Conservation (phyloP, 352 stramenopile species). For the Pythium rhizo-oryzae region DNA sequence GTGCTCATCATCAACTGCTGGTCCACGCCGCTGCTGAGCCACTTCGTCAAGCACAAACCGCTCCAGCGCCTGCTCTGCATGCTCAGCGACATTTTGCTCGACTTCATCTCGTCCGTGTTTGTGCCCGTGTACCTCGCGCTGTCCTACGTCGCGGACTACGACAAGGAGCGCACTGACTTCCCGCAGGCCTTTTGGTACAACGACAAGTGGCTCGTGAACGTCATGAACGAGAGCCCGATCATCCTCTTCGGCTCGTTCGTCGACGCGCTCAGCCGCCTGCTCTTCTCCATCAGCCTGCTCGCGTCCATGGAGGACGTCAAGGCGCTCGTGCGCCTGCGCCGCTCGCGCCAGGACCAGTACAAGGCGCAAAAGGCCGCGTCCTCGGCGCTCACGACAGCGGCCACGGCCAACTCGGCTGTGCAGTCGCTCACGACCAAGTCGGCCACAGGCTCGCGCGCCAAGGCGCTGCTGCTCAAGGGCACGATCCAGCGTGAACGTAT, state of each 20-base stretch:
- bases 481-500: conserved; percentile 1
- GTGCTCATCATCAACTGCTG: conserved; percentile 26
- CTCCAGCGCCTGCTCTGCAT: conserved; percentile 11
- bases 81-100: conserved; percentile 16
- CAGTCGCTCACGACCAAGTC: conserved; percentile 1
- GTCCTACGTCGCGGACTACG: conserved; percentile 8
- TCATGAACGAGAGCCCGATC: conserved; percentile 11
- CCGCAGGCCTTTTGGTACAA: conserved; percentile 6
- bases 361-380: background rate
- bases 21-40: conserved; percentile 5
- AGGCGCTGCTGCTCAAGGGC: background rate
- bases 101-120: conserved; percentile 17
- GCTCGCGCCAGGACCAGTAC: background rate
- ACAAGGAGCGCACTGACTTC: background rate
- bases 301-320: conserved; percentile 15
- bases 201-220: conserved; percentile 3
- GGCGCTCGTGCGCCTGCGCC: conserved; percentile 4
- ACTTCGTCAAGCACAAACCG: background rate
- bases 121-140: conserved; percentile 13
- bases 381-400: background rate
- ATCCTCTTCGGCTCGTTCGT: conserved; percentile 11
- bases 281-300: conserved; percentile 15
- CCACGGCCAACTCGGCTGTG: background rate
- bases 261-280: conserved; percentile 10
- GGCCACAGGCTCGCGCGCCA: background rate